A percentile compares a stretch with the other conserved stretches of the same genome.
These are phyloP conservation scores for Rossbeevera mucosa DNA, from an alignment of 768 basidiomycete species.

Conservation along the genomic window DNA sequence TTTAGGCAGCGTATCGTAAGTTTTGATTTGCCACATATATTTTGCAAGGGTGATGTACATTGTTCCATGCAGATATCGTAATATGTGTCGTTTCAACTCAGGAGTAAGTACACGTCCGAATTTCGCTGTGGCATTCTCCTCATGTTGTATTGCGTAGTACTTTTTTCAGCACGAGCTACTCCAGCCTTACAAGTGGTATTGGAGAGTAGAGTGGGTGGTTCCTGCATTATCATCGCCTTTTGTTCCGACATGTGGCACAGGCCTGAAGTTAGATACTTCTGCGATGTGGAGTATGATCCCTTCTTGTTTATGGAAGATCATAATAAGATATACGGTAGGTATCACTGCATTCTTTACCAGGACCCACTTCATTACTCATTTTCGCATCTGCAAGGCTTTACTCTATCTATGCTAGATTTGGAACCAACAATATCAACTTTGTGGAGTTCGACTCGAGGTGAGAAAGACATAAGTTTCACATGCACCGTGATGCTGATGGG, in stretches of 20 bases:
- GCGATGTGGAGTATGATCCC: constrained; percentile 48
- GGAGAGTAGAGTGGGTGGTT: constrained; percentile 50
- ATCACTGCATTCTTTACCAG: background rate
- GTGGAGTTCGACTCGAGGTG: constrained; percentile 56
- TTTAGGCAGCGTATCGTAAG: constrained; percentile 43
- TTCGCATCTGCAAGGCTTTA: constrained; percentile 42
- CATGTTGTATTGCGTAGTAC: constrained; percentile 33
- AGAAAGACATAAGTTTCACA: constrained; percentile 22
- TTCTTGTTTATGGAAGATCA: constrained; percentile 54
- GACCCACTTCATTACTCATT: background rate
- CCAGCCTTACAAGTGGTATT: constrained; percentile 53
- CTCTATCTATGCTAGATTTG: constrained; percentile 62
- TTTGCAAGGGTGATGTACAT: background rate
- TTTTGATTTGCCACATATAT: constrained; percentile 1
- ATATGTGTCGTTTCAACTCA: constrained; percentile 76
- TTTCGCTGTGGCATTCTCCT: background rate
- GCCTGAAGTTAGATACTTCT: constrained; percentile 51
- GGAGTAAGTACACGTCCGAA: constrained; percentile 40
- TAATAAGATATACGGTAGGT: constrained; percentile 47
- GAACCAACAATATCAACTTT: constrained; percentile 58
- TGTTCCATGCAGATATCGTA: constrained; percentile 46
- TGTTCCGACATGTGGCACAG: constrained; percentile 17
- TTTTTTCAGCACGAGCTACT: constrained; percentile 55
- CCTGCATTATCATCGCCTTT: background rate
- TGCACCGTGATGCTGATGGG: constrained; percentile 29